Evolutionary conservation across 1,284 basidiomycete genomes (phyloP).

Genomic region (Marasmius fiardii): DNA sequence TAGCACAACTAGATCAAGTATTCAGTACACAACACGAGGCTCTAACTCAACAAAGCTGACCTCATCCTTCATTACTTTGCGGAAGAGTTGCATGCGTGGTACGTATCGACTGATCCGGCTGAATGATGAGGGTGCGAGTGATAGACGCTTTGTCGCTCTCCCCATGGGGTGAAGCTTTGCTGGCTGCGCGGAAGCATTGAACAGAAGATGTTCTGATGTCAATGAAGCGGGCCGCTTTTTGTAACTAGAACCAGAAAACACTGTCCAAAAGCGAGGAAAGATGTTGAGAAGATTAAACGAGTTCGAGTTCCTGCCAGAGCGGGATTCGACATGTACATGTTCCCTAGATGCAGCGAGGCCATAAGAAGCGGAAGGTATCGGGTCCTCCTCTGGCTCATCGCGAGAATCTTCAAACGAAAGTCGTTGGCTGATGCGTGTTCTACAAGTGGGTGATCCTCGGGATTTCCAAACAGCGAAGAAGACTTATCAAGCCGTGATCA

Average conservation of each 20-base stretch:
- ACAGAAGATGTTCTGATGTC: background rate
- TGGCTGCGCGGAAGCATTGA: background rate
- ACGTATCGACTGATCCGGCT: slow-evolving; percentile 47
- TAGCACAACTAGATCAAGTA: slow-evolving; percentile 43
- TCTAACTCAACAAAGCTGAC: slow-evolving; percentile 28
- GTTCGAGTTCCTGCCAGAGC: too few relatives aligned
- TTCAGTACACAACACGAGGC: slow-evolving; percentile 11
- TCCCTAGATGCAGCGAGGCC: too few relatives aligned
- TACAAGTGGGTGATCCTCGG: slow-evolving; percentile 44
- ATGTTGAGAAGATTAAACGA: too few relatives aligned
- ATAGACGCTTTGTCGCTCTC: slow-evolving; percentile 16
- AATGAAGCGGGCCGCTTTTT: too few relatives aligned
- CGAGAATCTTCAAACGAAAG: slow-evolving; percentile 41
- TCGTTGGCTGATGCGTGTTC: slow-evolving; percentile 54
- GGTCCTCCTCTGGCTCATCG: slow-evolving; percentile 25
- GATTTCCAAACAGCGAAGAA: slow-evolving; percentile 56
- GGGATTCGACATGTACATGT: too few relatives aligned
- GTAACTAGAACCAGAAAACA: too few relatives aligned
- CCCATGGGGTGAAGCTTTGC: background rate
- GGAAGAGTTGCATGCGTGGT: slow-evolving; percentile 52
- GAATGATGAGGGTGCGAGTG: slow-evolving; percentile 35
- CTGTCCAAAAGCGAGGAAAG: too few relatives aligned
- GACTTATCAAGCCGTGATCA: slow-evolving; percentile 33
- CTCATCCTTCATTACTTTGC: slow-evolving; percentile 59
- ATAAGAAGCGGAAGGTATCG: slow-evolving; percentile 18